These are phyloP conservation scores for Vinca major DNA, from an alignment of 305 asterid genomes.

Conservation along the genomic window DNA sequence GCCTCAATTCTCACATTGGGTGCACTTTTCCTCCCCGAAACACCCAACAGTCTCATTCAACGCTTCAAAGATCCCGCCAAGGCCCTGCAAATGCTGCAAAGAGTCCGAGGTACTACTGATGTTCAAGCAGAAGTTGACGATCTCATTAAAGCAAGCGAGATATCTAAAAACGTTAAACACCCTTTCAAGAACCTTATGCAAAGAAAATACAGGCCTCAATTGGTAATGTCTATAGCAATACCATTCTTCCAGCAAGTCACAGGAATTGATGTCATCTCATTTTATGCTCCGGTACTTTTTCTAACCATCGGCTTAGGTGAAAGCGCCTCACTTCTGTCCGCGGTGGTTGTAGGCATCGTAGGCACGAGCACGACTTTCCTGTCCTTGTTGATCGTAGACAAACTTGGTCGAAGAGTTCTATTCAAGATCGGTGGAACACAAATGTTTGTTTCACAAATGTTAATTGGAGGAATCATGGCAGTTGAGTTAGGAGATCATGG, in stretches of 20 bases:
- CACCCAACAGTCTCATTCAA: conserved; percentile 27
- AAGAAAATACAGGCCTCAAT: conserved; percentile 30
- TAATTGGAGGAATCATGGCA: conserved; percentile 32
- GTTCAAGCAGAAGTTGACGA: conserved; percentile 25
- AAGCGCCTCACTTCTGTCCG: conserved; percentile 26
- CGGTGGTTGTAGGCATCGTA: conserved; percentile 16
- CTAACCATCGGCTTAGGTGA: conserved; percentile 24
- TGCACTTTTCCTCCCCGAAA: conserved; percentile 29
- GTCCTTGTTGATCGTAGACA: conserved; percentile 25
- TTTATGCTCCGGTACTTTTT: conserved; percentile 33
- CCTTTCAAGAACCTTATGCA: conserved; percentile 20
- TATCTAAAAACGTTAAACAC: conserved; percentile 15
- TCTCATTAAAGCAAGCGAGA: conserved; percentile 22
- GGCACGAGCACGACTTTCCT: conserved; percentile 15
- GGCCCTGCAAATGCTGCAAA: conserved; percentile 19
- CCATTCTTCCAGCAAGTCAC: conserved; percentile 29
- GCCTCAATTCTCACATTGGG: conserved; percentile 21
- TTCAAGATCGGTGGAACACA: conserved; percentile 24
- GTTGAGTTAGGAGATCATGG: conserved; percentile 27
- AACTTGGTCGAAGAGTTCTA: conserved; percentile 22
- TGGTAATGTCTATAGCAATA: conserved; percentile 23
- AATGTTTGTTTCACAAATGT: conserved; percentile 25
- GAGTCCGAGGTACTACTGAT: conserved; percentile 23
- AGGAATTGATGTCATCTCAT: conserved; percentile 27
- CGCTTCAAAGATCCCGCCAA: conserved; percentile 11